Conservation (phyloP, 2,329 filamentous ascomycete genomes). For the Teratosphaeria destructans region DNA sequence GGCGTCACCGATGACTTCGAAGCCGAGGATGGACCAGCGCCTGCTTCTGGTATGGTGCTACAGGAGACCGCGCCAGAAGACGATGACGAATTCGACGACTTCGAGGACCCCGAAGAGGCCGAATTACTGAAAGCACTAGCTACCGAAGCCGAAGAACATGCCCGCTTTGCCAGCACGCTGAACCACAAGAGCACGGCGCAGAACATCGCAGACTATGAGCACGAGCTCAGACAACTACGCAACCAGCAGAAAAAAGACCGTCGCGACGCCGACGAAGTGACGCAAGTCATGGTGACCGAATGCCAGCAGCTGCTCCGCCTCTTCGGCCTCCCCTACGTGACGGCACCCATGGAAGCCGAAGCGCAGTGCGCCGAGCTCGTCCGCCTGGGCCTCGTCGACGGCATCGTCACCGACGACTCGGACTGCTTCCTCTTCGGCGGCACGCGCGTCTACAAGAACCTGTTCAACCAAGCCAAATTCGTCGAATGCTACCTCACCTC, state of each 20-base stretch:
- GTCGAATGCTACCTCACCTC: constrained; percentile 85
- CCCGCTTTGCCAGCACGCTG: constrained; percentile 77
- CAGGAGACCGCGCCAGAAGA: constrained; percentile 17
- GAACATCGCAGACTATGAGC: constrained; percentile 71
- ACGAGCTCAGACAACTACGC: constrained; percentile 74
- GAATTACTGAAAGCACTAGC: constrained; percentile 79
- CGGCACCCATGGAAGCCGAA: constrained; percentile 97
- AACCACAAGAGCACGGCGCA: constrained; percentile 38
- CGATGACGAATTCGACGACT: constrained; percentile 33
- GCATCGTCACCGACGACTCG: constrained; percentile 94
- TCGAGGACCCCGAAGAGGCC: constrained; percentile 82
- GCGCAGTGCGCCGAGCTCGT: constrained; percentile 94
- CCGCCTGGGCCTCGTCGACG: constrained; percentile 75
- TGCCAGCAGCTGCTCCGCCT: constrained; percentile 82
- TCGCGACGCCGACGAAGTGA: constrained; percentile 92
- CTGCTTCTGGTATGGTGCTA: constrained; percentile 23
- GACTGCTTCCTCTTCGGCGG: constrained; percentile 96
- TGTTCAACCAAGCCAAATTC: constrained; percentile 98
- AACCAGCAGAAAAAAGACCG: constrained; percentile 95
- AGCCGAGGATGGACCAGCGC: constrained; percentile 16
- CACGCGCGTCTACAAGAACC: constrained; percentile 95
- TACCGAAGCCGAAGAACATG: constrained; percentile 85
- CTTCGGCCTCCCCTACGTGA: constrained; percentile 93
- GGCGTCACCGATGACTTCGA: constrained; percentile 11
- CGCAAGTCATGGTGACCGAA: constrained; percentile 89